Evolutionary conservation across 2,329 filamentous ascomycete genomes (phyloP), one percentile per base, ranked within the genome.

Genomic region (Cryphonectria parasitica): DNA sequence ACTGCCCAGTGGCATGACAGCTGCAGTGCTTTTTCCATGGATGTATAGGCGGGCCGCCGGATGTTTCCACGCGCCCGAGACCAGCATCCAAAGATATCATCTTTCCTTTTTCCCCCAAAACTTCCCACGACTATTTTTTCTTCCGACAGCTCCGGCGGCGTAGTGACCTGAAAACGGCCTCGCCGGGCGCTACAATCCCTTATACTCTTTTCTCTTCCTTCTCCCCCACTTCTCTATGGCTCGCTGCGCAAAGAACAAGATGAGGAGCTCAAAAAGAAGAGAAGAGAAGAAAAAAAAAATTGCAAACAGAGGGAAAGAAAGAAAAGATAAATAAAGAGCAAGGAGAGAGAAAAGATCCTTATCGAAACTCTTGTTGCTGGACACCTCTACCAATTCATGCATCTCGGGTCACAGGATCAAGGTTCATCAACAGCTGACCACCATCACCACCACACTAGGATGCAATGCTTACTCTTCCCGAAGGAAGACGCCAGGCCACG

Each of bases 381-480:
- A 8, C 22, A 49, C 22, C 45, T n/a, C 22, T 10, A 49, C 6
- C 45, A 49, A 34, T 17, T 3, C 28, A 28, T 28, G 54, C 25
- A 28, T 56, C 25, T 56, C 25, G 6, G 52, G 19, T 58, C 54
- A 58, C 54, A 58, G 54, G 54, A 58, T 58, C 54, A 58, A 19
- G 54, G 54, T 34, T 58, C 25, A 58, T 58, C 54, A 31, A 31
- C 54, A 31, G 25, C 54, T 58, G 54, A 58, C 54, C 45, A 49
- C 45, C 45, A 45, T 15, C 17, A 49, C 22, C 54, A 58, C 28
- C 28, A 56, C 52, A 31, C n/a, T 28, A 7, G 43, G 52, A 25
- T 56, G 52, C 52, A 56, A 54, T 15, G 52, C 52, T 56, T 56
- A 56, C 52, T 54, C 52, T 56, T 28, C 25, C n/a, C 52, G n/a